Base-by-base conservation (phyloP, 805 yeast genomes). In the Candida caryicola region DNA sequence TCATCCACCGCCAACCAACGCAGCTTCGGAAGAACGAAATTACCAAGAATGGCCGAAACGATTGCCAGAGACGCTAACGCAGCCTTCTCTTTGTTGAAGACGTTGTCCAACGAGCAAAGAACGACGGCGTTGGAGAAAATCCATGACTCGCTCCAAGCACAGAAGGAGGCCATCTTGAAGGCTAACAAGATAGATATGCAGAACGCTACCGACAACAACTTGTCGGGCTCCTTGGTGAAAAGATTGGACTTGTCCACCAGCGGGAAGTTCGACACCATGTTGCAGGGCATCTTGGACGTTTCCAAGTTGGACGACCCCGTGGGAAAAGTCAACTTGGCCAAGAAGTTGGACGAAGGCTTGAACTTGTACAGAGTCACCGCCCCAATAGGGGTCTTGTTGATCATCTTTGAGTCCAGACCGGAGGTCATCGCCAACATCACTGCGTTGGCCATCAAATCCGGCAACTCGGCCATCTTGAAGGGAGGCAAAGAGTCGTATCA, bases 391-490 rank as follows among this genome's bases (percentile, higher is more conserved):
- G 97, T 88, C 0, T 63, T 93, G 31, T 70, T 93, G 44, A 89
- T 93, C 32, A 95, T 93, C 39, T 93, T 93, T 60, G 99, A 93
- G 64, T 80, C 95, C 21, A 77, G 99, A 55, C 99, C 99, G 27
- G 99, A 93, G 60, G 99, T 93, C 8, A 93, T 93, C 68, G 99
- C 99, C 38, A 95, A 93, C 59, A 93, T 93, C 54, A 84, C 96
- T 10, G 93, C 99, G 0, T 72, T 93, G 52, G 96, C 98, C 14
- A 82, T 93, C 58, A 93, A 95, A 61, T 88, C 96, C 2, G 98
- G 97, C 33, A 93, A 93, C 59, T 85, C 97, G 6, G 99, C 97
- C 35, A 93, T 93, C 40, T 73, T 93, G 56, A 93, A 93, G 64
- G 99, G 99, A 50, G 99, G 99, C 42, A 91, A 89, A 60, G 99